Evolutionary conservation across 352 stramenopile genomes (phyloP).

Genomic region (Globisporangium barbulae): DNA sequence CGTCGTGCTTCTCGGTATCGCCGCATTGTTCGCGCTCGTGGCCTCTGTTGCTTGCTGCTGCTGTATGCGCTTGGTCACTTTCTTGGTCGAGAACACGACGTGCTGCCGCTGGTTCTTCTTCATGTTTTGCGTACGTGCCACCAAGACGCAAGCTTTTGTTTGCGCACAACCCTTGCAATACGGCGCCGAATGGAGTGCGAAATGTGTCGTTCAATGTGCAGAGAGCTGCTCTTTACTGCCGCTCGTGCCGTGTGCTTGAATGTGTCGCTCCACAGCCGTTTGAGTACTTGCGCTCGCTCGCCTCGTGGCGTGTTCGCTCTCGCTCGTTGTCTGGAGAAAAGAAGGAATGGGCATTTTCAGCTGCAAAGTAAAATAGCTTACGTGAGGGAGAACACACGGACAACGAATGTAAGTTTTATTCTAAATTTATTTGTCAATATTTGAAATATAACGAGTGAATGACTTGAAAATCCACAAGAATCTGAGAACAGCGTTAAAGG

Average conservation of each 20-base stretch:
- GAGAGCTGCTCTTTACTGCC: background rate
- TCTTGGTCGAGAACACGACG: constrained; percentile 72
- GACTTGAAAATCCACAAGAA: background rate
- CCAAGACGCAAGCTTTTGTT: background rate
- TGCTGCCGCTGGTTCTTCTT: constrained; percentile 30
- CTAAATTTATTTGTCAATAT: background rate
- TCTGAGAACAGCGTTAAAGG: constrained; percentile 5
- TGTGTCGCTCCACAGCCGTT: background rate
- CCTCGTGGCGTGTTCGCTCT: background rate
- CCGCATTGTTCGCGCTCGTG: background rate
- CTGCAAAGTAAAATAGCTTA: background rate
- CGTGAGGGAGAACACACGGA: background rate
- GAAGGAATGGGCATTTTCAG: background rate
- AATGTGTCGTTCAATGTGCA: background rate
- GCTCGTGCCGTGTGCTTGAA: background rate
- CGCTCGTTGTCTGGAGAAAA: constrained; percentile 1
- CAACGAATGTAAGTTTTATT: background rate
- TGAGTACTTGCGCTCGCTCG: background rate
- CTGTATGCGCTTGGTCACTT: constrained; percentile 32
- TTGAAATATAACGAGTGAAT: background rate
- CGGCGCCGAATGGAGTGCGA: background rate
- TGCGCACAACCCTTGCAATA: background rate
- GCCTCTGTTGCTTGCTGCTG: constrained; percentile 19
- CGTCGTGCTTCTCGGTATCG: background rate
- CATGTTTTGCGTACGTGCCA: constrained; percentile 12